phyloP scores from a whole-genome alignment of 225 moss, liverwort and hornwort species.

The Climacium dendroides region DNA sequence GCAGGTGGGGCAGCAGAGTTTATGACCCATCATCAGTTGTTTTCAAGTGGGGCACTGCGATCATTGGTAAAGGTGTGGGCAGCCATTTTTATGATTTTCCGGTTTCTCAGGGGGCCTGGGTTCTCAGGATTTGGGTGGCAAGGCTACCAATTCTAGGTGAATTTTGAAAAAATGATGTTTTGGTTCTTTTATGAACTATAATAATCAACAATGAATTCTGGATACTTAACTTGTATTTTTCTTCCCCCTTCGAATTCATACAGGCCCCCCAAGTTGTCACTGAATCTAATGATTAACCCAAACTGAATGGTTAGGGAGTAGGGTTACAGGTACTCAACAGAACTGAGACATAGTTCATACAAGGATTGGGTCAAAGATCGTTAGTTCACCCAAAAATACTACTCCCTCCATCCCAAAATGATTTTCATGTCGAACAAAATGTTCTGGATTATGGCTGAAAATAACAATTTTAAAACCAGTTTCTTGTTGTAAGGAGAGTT shows the following conservation, averaged over 20 bases:
- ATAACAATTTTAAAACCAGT: too few relatives aligned
- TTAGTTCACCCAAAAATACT: too few relatives aligned
- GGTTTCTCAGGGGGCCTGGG: too few relatives aligned
- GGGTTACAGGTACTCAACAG: neutral
- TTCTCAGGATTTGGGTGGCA: neutral
- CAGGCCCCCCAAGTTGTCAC: neutral
- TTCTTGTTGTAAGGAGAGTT: too few relatives aligned
- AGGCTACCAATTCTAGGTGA: neutral
- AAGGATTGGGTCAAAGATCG: neutral
- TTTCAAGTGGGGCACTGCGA: neutral
- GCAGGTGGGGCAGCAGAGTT: neutral
- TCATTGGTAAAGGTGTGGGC: neutral
- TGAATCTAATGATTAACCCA: neutral
- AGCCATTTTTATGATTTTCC: neutral
- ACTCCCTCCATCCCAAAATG: too few relatives aligned
- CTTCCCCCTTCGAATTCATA: rapidly evolving
- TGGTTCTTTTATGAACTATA: neutral
- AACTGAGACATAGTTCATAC: neutral
- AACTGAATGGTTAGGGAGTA: neutral
- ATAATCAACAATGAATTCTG: neutral
- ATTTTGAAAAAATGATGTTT: neutral
- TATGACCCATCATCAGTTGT: neutral
- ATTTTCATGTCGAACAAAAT: too few relatives aligned
- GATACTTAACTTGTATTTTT: rapidly evolving
- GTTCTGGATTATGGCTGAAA: too few relatives aligned